Percentiles rank a stretch among this genome's conserved stretches.
Evolutionary conservation across 2,329 filamentous ascomycete genomes (phyloP).

Genomic region (Apiospora kogelbergensis): DNA sequence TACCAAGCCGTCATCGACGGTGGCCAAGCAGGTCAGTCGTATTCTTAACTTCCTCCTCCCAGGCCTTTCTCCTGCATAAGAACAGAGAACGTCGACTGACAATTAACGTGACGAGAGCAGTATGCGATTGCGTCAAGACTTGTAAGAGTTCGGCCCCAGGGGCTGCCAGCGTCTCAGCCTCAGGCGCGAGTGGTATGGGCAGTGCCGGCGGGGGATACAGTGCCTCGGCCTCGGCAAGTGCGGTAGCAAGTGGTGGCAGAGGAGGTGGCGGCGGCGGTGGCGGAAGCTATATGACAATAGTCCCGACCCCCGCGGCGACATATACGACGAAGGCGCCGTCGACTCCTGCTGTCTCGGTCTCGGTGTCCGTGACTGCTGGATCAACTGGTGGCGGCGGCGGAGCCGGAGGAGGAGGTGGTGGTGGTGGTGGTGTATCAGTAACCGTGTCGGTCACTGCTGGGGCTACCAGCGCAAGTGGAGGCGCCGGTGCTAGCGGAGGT

Average conservation of each 20-base stretch:
- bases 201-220: neutral
- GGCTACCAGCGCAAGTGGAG: neutral
- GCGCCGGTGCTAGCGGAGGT: neutral
- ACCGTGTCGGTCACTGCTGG: neutral
- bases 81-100: neutral
- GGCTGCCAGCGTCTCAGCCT: neutral
- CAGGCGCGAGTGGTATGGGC: neutral
- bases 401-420: too few relatives aligned
- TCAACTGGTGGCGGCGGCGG: neutral
- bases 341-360: neutral
- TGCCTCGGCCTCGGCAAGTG: neutral
- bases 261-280: neutral
- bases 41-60: neutral
- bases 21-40: constrained; percentile 25
- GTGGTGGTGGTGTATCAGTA: neutral
- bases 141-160: neutral
- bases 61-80: fast-evolving
- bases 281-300: too few relatives aligned
- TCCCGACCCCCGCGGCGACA: neutral
- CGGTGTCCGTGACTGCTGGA: neutral
- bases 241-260: neutral
- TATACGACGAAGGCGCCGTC: neutral
- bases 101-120: neutral
- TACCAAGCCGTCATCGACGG: constrained; percentile 33
- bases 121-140: neutral